Evolutionary conservation across 1,139 yeast species (phyloP), one percentile per base, ranked within the genome.

Genomic region (Citeromyces siamensis): DNA sequence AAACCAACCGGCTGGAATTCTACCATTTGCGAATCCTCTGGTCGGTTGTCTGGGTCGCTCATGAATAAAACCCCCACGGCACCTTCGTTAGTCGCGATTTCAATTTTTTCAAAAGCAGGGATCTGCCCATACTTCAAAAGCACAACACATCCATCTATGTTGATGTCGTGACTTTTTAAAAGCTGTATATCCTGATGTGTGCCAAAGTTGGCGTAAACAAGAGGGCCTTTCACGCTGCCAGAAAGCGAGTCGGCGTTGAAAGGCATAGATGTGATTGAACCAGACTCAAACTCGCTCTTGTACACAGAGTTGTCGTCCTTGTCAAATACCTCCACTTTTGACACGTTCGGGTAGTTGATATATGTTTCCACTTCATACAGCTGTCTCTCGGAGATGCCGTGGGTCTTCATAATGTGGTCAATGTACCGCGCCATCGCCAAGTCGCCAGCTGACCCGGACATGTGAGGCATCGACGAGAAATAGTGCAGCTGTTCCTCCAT

Each of bases 391-490:
- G 62, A 58, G 35, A 83, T 49, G 2, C 83, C 81, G 45, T 73
- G 72, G 39, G 71, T 68, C 18, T 56, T 52, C 58, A 83, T 73
- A 40, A 70, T 68, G 10, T 67, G 64, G 43, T 71, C 66, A 17
- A 88, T 64, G 52, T 79, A 85, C 42, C 68, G 64, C 1, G 85
- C 78, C 27, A 85, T 58, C 0, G 85, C 67, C 41, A 74, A 56
- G 52, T 86, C 96, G 13, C 95, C 97, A 14, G 72, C 71, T 2
- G 96, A 78, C 2, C 97, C 97, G 0, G 95, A 76, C 43, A 77
- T 58, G 53, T 86, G 97, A 1, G 95, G 86, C 74, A 86, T 73
- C 2, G 85, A 73, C 12, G 90, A 74, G 28, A 90, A 53, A 50
- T 85, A 86, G 48, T 84, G 83, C 44, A 83, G 54, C 41, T 79